Evolutionary conservation across 345 rosid species (phyloP).

Genomic region (Balakata baccata): DNA sequence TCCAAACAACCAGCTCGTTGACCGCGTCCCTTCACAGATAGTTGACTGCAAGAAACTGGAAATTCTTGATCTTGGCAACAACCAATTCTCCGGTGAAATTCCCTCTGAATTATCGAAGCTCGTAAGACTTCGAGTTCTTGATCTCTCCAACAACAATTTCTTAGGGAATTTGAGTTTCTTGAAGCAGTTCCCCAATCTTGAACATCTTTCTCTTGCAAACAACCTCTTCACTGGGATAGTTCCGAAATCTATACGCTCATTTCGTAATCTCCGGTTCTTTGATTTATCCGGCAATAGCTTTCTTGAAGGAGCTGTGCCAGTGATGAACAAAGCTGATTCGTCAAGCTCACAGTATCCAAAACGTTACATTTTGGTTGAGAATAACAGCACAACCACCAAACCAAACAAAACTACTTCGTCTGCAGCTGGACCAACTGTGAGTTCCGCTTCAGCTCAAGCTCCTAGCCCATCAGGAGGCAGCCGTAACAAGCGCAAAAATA

Average conservation of each 20-base stretch:
- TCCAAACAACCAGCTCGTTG: conserved; percentile 57
- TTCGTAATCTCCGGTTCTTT: conserved; percentile 69
- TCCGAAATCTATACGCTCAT: conserved; percentile 55
- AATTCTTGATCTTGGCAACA: conserved; percentile 63
- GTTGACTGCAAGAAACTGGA: conserved; percentile 70
- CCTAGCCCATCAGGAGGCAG: conserved; percentile 22
- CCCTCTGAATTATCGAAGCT: conserved; percentile 57
- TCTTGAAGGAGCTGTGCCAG: conserved; percentile 57
- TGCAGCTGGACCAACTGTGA: conserved; percentile 9
- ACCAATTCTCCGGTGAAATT: conserved; percentile 59
- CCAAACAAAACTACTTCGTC: neutral
- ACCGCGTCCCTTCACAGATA: conserved; percentile 51
- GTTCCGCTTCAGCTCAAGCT: conserved; percentile 10
- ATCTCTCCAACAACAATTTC: conserved; percentile 61
- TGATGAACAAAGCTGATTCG: conserved; percentile 41
- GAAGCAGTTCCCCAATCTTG: conserved; percentile 68
- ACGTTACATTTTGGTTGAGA: conserved; percentile 58
- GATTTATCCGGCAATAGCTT: conserved; percentile 69
- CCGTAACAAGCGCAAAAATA: conserved; percentile 6
- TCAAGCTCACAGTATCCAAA: conserved; percentile 40
- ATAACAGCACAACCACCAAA: neutral
- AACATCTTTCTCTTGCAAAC: conserved; percentile 63
- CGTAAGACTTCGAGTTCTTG: conserved; percentile 58
- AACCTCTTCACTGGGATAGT: conserved; percentile 78
- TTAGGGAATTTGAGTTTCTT: conserved; percentile 71